Evolutionary conservation across 2,329 filamentous ascomycete species (phyloP).

Genomic region (Coniochaeta prunicola): DNA sequence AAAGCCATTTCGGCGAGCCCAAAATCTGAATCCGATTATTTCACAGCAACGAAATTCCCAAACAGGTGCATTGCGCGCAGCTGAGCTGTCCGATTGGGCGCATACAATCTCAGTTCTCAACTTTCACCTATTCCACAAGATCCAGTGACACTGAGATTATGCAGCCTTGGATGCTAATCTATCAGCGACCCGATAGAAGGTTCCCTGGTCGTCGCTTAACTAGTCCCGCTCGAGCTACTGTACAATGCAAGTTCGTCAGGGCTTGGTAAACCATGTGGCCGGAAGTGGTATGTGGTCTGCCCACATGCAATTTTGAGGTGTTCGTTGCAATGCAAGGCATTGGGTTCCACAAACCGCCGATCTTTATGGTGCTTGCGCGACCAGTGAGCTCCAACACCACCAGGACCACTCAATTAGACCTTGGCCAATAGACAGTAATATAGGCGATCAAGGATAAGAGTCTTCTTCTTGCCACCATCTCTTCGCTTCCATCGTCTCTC

Average conservation of each 20-base stretch:
- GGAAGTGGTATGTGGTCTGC: neutral
- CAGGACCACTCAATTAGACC: neutral
- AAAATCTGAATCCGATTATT: neutral
- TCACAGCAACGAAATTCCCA: neutral
- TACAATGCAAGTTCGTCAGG: neutral
- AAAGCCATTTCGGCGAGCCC: neutral
- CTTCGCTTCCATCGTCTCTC: neutral
- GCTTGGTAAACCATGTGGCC: neutral
- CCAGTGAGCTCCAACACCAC: neutral
- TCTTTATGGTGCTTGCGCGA: neutral
- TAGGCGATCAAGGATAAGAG: neutral
- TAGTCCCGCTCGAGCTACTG: neutral
- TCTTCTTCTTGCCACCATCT: neutral
- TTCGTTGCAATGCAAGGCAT: neutral
- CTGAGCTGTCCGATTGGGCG: neutral
- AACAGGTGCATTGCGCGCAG: neutral
- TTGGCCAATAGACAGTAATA: neutral
- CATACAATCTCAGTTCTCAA: neutral
- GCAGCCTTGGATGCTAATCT: slow-evolving; percentile 12
- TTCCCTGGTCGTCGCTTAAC: neutral
- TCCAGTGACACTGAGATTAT: slow-evolving; percentile 11
- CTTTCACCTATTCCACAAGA: neutral
- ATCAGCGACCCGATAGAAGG: neutral
- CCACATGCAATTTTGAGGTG: neutral
- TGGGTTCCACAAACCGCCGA: neutral